phyloP scores from a whole-genome alignment of 805 yeast species.

The Hanseniaspora lindneri region DNA sequence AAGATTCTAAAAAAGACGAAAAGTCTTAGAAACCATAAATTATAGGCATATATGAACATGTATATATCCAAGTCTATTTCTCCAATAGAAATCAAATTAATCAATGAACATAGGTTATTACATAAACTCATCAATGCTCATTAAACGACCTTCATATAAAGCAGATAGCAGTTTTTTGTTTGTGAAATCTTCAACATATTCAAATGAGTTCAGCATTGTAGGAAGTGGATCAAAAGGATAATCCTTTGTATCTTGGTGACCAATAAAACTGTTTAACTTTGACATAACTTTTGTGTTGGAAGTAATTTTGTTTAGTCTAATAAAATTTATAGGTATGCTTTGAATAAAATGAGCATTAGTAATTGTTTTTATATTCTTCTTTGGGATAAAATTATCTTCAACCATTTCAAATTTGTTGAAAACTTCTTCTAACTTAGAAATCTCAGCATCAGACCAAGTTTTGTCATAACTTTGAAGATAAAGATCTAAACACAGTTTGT shows the following conservation, averaged over 20 bases:
- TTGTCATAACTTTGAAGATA: constrained; percentile 8
- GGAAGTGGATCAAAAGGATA: constrained; percentile 10
- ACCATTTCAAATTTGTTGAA: constrained; percentile 3
- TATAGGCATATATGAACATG: too few species aligned
- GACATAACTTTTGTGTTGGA: constrained; percentile 5
- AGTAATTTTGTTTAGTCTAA: constrained; percentile 41
- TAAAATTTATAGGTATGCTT: constrained; percentile 44
- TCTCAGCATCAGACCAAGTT: background rate
- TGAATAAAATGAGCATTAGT: constrained; percentile 22
- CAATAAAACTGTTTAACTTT: background rate
- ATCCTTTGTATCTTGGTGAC: background rate
- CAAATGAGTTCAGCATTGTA: background rate
- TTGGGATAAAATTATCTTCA: background rate
- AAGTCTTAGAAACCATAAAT: too few species aligned
- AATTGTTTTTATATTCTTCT: background rate
- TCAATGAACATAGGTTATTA: too few species aligned
- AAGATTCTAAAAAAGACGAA: background rate
- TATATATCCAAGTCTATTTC: too few species aligned
- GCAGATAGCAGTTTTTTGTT: background rate
- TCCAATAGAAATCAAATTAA: too few species aligned
- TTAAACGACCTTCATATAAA: constrained; percentile 4
- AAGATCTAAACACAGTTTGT: constrained; percentile 1
- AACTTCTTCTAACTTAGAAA: background rate
- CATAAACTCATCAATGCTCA: constrained; percentile 6
- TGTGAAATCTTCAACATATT: background rate